Base-by-base conservation (phyloP, 345 rosid species). In the Syzygium aqueum region DNA sequence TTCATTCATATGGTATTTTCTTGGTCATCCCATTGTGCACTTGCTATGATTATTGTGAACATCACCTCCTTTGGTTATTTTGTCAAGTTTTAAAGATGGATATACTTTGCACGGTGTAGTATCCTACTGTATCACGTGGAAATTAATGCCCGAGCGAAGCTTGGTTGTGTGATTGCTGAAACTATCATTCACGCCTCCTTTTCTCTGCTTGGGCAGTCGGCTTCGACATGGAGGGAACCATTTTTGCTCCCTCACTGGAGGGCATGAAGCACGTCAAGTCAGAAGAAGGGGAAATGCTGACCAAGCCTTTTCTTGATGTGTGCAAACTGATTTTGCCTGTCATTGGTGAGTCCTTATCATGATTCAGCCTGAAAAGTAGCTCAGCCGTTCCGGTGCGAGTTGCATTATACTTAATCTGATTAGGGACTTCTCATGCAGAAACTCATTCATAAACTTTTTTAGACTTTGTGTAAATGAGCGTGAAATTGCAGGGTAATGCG, bases 241-340 rank as follows among this genome's bases (percentile, higher is more conserved):
- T 93, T 87, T 97, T 97, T 87, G 91, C 97, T 78, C 97, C 97
- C 56, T 95, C 97, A 8, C 85, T 97, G 89, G 97, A 96, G 91
- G 97, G 95, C 88, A 97, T 97, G 97, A 94, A 96, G 92, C 94
- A 93, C 52, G 95, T 95, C 88, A 96, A 92, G 88, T 84, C 97
- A 59, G 95, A 91, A 40, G 89, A 92, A 21, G 96, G 97, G 67
- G 95, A 95, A 88, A 96, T 97, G 93, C 94, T 94, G 86, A 89
- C 98, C 73, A 97, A 94, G 89, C 96, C 97, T 84, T 97, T 97
- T 91, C 87, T 97, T 77, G 99, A 95, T 28, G 96, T 96, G 87
- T 95, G 99, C 97, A 97, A 94, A 90, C 63, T 93, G 51, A 94
- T 95, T 85, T 92, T 97, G 91, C 99, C 99, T 77, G 97, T 95